These are phyloP conservation scores for Penicillium chermesinum DNA, from an alignment of 495 filamentous ascomycete genomes.

Conservation along the genomic window DNA sequence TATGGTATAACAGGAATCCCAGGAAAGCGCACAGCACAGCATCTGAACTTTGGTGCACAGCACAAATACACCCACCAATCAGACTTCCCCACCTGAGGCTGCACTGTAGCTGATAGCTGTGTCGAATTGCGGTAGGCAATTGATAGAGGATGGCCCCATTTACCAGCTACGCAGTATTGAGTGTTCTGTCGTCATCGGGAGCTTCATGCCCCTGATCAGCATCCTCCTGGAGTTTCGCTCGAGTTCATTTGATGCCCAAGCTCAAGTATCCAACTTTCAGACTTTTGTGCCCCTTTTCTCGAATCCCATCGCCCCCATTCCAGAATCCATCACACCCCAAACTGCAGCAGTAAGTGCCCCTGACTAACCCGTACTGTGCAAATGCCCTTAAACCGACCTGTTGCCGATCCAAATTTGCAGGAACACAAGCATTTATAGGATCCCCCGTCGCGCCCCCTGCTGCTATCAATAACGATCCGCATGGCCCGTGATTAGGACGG, in stretches of 20 bases:
- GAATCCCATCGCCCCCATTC: not conserved
- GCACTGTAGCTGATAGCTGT: not conserved
- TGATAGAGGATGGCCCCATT: conserved; percentile 9
- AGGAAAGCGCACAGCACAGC: too few relatives aligned
- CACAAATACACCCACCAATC: not conserved
- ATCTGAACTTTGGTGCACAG: too few relatives aligned
- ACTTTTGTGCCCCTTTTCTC: not conserved
- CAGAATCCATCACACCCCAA: too few relatives aligned
- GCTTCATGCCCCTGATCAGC: conserved; percentile 15
- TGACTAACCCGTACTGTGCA: too few relatives aligned
- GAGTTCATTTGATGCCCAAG: not conserved
- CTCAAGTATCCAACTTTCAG: not conserved
- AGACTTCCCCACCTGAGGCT: too few relatives aligned
- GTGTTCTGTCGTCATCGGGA: conserved; percentile 15
- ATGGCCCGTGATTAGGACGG: conserved; percentile 22
- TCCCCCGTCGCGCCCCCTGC: conserved; percentile 21
- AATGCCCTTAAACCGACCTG: too few relatives aligned
- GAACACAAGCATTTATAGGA: conserved; percentile 21
- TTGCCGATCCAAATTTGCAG: conserved; percentile 25
- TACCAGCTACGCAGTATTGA: conserved; percentile 7
- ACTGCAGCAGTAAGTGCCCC: too few relatives aligned
- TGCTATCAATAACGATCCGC: conserved; percentile 21
- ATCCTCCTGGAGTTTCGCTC: not conserved
- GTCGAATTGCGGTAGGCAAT: not conserved
- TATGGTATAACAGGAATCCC: too few relatives aligned